Conservation (phyloP, 2,329 filamentous ascomycete species). For the Fusarium hostae region DNA sequence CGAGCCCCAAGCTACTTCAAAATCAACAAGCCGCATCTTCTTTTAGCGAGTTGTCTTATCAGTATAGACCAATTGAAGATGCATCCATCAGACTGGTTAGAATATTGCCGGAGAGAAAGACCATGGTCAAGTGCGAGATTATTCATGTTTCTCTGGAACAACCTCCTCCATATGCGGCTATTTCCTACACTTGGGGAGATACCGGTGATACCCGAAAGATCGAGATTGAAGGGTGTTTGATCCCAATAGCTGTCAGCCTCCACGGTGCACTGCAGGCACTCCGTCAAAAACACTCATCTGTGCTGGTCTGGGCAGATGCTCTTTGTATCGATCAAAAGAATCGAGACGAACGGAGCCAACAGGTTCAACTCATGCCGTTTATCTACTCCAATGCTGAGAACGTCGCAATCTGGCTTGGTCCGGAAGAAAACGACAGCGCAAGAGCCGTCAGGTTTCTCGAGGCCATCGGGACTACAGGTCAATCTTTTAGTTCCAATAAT, state of each 20-base stretch:
- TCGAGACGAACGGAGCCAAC: background rate
- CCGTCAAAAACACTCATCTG: background rate
- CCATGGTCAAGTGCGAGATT: conserved; percentile 19
- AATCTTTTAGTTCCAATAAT: background rate
- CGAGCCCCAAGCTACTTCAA: background rate
- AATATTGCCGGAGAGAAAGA: conserved; percentile 1
- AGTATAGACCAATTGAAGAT: conserved; percentile 16
- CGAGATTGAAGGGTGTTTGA: conserved; percentile 1
- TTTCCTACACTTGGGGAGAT: conserved; percentile 31
- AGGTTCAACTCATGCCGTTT: conserved; percentile 18
- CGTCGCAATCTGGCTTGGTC: conserved; percentile 24
- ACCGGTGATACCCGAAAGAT: conserved; percentile 11
- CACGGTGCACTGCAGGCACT: conserved; percentile 12
- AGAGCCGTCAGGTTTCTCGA: background rate
- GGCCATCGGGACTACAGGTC: background rate
- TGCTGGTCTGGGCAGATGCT: conserved; percentile 23
- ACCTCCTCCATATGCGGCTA: conserved; percentile 3
- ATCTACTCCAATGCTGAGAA: conserved; percentile 18
- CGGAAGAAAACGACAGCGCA: conserved; percentile 16
- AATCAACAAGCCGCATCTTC: background rate
- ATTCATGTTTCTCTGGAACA: conserved; percentile 5
- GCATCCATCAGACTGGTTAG: conserved; percentile 24
- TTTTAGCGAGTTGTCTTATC: background rate
- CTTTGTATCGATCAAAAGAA: conserved; percentile 17
- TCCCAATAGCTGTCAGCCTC: conserved; percentile 6